A percentile compares a stretch with the other conserved stretches of the same genome.
Evolutionary conservation across 2,329 filamentous ascomycete species (phyloP).

Genomic region (Epichloe typhina): DNA sequence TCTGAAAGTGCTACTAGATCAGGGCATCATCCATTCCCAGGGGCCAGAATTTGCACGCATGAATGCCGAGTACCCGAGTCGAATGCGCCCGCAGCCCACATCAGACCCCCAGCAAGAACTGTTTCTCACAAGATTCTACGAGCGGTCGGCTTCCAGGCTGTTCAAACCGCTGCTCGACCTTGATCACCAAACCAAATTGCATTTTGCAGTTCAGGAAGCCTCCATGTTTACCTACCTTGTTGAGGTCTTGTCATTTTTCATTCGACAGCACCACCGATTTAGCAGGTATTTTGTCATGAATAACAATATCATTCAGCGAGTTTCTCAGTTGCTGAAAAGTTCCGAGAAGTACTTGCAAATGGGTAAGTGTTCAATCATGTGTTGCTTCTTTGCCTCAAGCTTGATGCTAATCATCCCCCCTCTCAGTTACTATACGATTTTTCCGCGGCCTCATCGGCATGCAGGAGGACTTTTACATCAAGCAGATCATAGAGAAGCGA

Average conservation of each 20-base stretch:
- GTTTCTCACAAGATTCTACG: conserved; percentile 82
- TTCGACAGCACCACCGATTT: conserved; percentile 74
- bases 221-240: conserved; percentile 85
- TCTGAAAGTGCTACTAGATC: conserved; percentile 86
- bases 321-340: conserved; percentile 69
- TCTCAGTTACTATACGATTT: conserved; percentile 73
- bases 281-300: conserved; percentile 80
- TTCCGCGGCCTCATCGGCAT: conserved; percentile 76
- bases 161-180: conserved; percentile 80
- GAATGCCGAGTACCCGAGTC: conserved; percentile 55
- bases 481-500: conserved; percentile 67
- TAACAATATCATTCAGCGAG: conserved; percentile 63
- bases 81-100: conserved; percentile 40
- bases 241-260: conserved; percentile 87
- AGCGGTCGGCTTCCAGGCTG: conserved; percentile 68
- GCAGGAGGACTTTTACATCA: conserved; percentile 84
- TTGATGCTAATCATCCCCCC: background rate
- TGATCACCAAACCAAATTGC: conserved; percentile 53
- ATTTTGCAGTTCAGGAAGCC: conserved; percentile 69
- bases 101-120: conserved; percentile 66
- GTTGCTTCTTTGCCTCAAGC: background rate
- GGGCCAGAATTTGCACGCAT: conserved; percentile 46
- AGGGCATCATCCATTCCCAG: conserved; percentile 31
- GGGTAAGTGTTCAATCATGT: conserved; percentile 37
- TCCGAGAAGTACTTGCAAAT: conserved; percentile 88